A percentile compares a stretch with the other conserved stretches of the same genome.
These are phyloP conservation scores for Botryotinia calthae DNA, from an alignment of 2,329 filamentous ascomycete species.

Conservation along the genomic window DNA sequence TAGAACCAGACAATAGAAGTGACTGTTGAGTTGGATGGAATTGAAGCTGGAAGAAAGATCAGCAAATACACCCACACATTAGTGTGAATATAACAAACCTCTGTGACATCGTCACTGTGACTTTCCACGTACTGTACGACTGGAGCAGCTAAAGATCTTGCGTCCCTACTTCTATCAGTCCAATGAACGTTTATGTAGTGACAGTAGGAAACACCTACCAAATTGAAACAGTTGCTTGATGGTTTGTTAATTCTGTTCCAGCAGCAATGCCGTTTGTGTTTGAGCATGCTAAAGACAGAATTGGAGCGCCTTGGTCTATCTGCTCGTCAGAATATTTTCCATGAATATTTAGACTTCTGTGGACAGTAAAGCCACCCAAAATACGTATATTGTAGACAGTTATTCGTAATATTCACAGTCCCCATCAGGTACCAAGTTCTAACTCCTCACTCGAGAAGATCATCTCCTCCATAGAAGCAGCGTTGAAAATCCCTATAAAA, in stretches of 20 bases:
- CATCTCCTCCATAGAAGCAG: background rate
- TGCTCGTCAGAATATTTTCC: slow-evolving; percentile 3
- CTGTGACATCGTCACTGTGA: slow-evolving; percentile 66
- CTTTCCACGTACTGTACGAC: slow-evolving; percentile 59
- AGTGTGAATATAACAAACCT: slow-evolving; percentile 41
- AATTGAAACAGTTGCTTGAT: slow-evolving; percentile 58
- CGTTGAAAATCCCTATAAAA: background rate
- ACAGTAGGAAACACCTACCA: slow-evolving; percentile 47
- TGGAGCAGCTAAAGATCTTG: slow-evolving; percentile 49
- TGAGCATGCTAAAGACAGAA: slow-evolving; percentile 64
- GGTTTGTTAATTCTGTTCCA: slow-evolving; percentile 69
- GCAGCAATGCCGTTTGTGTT: slow-evolving; percentile 61
- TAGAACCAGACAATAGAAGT: slow-evolving; percentile 72
- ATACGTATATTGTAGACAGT: background rate
- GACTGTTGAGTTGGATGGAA: slow-evolving; percentile 60
- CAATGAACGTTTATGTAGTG: background rate
- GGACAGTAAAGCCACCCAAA: background rate
- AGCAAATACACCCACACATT: slow-evolving; percentile 27
- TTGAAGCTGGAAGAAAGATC: slow-evolving; percentile 46
- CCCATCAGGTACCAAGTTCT: background rate
- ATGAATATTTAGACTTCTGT: background rate
- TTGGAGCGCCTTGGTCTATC: slow-evolving; percentile 47
- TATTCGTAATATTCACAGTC: background rate
- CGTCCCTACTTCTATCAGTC: slow-evolving; percentile 49
- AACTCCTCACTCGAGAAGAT: slow-evolving; percentile 12